Evolutionary conservation across 139 green algal species (phyloP).

Genomic region (Dunaliella sp.): DNA sequence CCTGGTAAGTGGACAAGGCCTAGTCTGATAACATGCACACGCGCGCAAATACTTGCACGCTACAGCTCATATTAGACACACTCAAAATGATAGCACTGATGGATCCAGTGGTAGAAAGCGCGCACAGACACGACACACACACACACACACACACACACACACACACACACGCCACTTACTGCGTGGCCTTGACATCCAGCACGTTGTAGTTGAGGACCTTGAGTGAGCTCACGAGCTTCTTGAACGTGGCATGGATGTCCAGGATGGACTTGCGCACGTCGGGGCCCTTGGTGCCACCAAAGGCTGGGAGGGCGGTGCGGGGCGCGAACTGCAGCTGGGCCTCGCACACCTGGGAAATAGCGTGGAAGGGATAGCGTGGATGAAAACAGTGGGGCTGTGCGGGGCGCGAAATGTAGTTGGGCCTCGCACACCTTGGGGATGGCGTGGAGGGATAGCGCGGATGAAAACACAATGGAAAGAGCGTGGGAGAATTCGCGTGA

Average conservation of each 20-base stretch:
- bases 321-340: slow-evolving; percentile 85
- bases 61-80: too few species aligned
- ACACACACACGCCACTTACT: slow-evolving; percentile 27
- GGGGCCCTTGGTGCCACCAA: slow-evolving; percentile 74
- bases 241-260: slow-evolving; percentile 78
- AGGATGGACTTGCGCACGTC: slow-evolving; percentile 76
- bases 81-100: too few species aligned
- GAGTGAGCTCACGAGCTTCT: slow-evolving; percentile 46
- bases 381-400: background rate
- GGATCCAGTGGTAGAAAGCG: too few species aligned
- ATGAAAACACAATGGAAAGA: too few species aligned
- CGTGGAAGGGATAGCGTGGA: background rate
- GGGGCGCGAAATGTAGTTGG: slow-evolving; percentile 12
- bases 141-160: too few species aligned
- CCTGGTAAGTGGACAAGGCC: too few species aligned
- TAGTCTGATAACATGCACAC: too few species aligned
- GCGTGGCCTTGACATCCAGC: slow-evolving; percentile 79
- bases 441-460: too few species aligned
- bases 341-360: slow-evolving; percentile 61
- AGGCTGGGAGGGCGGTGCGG: slow-evolving; percentile 59
- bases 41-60: too few species aligned
- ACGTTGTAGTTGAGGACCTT: slow-evolving; percentile 61
- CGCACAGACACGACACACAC: too few species aligned
- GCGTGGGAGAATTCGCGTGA: too few species aligned
- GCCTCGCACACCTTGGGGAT: slow-evolving; percentile 68